Evolutionary conservation across 177 flowering plant species (phyloP).

Genomic region (Telopea speciosissima): DNA sequence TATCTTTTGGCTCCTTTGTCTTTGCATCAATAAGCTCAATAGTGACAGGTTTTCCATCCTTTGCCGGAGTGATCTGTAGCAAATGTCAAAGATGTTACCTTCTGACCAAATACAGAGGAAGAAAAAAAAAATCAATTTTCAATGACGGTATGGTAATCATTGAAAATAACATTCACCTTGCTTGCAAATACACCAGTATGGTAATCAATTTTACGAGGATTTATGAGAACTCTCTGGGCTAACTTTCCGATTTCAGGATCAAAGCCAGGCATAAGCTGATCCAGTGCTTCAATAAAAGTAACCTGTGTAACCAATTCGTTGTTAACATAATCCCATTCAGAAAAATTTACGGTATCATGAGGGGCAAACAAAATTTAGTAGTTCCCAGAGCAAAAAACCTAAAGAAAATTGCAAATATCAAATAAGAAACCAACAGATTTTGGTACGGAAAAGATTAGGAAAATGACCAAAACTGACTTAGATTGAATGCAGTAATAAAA

Average conservation of each 20-base stretch:
- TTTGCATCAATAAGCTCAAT: constrained; percentile 99
- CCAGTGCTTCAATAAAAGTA: constrained; percentile 93
- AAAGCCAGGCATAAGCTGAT: constrained; percentile 99
- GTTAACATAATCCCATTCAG: constrained; percentile 4
- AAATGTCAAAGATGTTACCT: constrained; percentile 7
- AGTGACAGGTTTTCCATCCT: constrained; percentile 90
- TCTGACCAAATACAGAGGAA: neutral
- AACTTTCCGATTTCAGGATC: constrained; percentile 97
- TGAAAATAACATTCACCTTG: constrained; percentile 84
- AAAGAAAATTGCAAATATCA: neutral
- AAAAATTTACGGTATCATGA: no score
- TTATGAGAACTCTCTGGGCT: constrained; percentile 92
- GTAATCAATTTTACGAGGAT: constrained; percentile 90
- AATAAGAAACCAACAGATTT: neutral
- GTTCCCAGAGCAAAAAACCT: no score
- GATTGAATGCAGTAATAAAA: neutral
- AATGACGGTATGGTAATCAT: constrained; percentile 59
- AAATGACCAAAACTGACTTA: neutral
- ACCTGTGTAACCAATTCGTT: constrained; percentile 47
- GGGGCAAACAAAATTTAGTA: no score
- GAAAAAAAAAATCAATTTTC: neutral
- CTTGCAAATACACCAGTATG: constrained; percentile 94
- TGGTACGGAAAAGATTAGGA: neutral
- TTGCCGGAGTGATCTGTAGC: constrained; percentile 91
- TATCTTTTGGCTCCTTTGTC: constrained; percentile 84